Percentiles rank a stretch among this genome's conserved stretches.
These are phyloP conservation scores for Corylus heterophylla DNA, from an alignment of 306 rosid genomes.

Conservation along the genomic window DNA sequence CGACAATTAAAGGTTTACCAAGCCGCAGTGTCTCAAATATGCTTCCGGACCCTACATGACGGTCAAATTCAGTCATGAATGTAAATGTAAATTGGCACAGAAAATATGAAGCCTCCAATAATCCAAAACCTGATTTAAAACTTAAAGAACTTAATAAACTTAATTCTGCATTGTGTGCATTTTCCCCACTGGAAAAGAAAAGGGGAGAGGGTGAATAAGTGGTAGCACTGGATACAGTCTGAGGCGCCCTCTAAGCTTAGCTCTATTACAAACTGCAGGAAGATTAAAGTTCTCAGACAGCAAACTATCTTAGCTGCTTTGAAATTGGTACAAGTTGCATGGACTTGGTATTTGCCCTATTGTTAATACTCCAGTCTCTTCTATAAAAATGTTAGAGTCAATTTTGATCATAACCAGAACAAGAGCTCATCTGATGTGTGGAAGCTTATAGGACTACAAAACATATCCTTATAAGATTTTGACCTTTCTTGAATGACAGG, in stretches of 20 bases:
- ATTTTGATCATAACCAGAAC: neutral
- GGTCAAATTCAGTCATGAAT: conserved; percentile 1
- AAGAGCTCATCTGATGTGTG: neutral
- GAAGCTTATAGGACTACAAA: neutral
- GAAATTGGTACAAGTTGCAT: neutral
- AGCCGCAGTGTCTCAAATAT: conserved; percentile 76
- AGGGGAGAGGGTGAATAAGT: neutral
- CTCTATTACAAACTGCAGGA: neutral
- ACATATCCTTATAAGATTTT: neutral
- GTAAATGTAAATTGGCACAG: neutral
- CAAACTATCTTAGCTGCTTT: neutral
- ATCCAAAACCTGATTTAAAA: neutral
- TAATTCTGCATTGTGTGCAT: neutral
- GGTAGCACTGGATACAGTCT: neutral
- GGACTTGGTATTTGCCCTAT: neutral
- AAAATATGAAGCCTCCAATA: neutral
- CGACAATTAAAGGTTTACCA: conserved; percentile 69
- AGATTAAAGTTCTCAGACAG: neutral
- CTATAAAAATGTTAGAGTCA: neutral
- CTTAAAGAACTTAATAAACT: neutral
- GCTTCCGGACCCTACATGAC: conserved; percentile 75
- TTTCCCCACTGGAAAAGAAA: neutral
- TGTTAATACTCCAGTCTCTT: neutral
- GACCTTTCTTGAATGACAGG: neutral
- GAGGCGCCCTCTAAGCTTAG: neutral